Evolutionary conservation across 257 asterid species (phyloP).

Genomic region (Cruciata laevipes): DNA sequence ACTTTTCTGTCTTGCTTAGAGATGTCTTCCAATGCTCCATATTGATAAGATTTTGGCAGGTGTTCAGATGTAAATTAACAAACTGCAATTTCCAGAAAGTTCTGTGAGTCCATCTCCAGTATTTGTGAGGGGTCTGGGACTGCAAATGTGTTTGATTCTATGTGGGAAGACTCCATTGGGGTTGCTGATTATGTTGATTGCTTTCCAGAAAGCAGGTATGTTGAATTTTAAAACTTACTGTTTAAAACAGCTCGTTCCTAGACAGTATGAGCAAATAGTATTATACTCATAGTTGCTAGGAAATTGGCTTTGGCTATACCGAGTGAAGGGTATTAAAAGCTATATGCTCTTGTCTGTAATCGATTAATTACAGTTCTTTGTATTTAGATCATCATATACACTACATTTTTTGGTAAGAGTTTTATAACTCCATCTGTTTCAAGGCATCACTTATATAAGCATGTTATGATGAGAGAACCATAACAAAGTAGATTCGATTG

Average conservation of each 20-base stretch:
- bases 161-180: conserved; percentile 37
- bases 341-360: too few relatives aligned
- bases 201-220: conserved; percentile 80
- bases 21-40: conserved; percentile 84
- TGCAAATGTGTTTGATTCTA: conserved; percentile 38
- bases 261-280: neutral
- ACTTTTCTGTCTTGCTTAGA: conserved; percentile 28
- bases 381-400: too few relatives aligned
- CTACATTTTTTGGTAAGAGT: too few relatives aligned
- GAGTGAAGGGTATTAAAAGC: too few relatives aligned
- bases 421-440: too few relatives aligned
- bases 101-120: conserved; percentile 44
- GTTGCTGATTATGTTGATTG: conserved; percentile 72
- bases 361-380: too few relatives aligned
- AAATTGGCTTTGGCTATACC: neutral
- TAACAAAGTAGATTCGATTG: too few relatives aligned
- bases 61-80: conserved; percentile 50
- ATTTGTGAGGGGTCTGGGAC: conserved; percentile 52
- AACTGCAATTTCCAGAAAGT: conserved; percentile 46
- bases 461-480: too few relatives aligned
- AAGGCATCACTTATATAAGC: too few relatives aligned
- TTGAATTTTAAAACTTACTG: too few relatives aligned
- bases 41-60: conserved; percentile 84
- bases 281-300: neutral
- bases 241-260: neutral